Base-by-base conservation (phyloP, 805 yeast species). In the Saccharomycopsis malanga region DNA sequence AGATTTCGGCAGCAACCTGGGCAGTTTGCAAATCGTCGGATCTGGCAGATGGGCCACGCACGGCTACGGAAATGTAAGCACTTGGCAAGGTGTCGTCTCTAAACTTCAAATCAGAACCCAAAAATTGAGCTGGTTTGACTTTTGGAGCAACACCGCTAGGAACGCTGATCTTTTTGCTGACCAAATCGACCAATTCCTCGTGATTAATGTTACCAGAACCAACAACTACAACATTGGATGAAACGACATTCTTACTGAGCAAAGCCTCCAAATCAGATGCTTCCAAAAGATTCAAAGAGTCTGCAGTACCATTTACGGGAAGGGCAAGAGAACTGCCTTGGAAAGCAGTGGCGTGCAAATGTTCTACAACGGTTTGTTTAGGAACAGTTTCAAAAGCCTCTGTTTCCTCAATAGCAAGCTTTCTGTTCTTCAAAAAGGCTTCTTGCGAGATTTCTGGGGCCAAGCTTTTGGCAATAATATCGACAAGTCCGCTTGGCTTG, bases 21-120 rank as follows among this genome's bases (percentile, higher is more conserved):
- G 91, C 81, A 53, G 77, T 76, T 66, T 74, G 74, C 71, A 73
- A 83, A 59, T 81, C 76, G 56, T 81, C 77, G 48, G 89, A 79
- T 52, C 61, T 60, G 42, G 73, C 52, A 38, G 81, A 70, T 67
- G 83, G 89, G 70, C 87, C 87, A 61, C 77, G 72, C 47, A 74
- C 91, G 49, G 88, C 87, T 59, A 85, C 72, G 46, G 88, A 67
- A 58, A 83, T 74, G 74, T 83, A 82, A 48, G 91, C 93, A 63
- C 78, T 76, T 62, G 91, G 87, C 61, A 82, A 64, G 58, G 87
- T 85, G 68, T 85, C 95, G 63, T 85, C 95, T 79, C 95, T 82
- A 71, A 83, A 70, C 76, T 89, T 80, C 56, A 83, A 81, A 64
- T 85, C 94, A 40, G 93, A 83, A 64, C 95, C 95, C 64, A 85